A percentile compares a stretch with the other conserved stretches of the same genome.
These are phyloP conservation scores for Hyphopichia buzzinii DNA, from an alignment of 1,139 yeast species.

Conservation along the genomic window DNA sequence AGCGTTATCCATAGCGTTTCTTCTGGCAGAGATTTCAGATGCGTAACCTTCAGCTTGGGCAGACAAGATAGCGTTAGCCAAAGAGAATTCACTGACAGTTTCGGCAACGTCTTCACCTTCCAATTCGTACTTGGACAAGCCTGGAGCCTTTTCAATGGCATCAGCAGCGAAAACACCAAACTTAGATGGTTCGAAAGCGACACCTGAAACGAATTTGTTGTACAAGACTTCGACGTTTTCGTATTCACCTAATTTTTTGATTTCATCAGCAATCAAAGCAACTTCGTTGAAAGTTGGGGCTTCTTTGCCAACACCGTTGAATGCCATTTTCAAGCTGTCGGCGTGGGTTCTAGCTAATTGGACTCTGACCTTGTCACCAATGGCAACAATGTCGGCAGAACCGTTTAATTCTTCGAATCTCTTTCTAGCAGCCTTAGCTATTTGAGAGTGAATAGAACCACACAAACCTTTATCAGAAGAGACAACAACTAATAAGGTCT, in stretches of 20 bases:
- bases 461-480: conserved; percentile 98
- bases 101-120: conserved; percentile 69
- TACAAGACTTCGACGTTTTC: conserved; percentile 77
- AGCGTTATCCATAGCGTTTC: conserved; percentile 99
- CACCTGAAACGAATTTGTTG: conserved; percentile 86
- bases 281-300: conserved; percentile 94
- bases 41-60: conserved; percentile 99
- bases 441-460: conserved; percentile 96
- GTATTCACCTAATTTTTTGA: conserved; percentile 65
- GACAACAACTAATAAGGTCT: conserved; percentile 76
- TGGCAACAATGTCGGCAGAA: conserved; percentile 75
- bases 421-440: conserved; percentile 82
- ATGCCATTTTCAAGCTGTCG: conserved; percentile 65
- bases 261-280: conserved; percentile 83
- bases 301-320: conserved; percentile 93
- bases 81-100: conserved; percentile 78
- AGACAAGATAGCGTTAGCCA: conserved; percentile 85
- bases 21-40: conserved; percentile 96
- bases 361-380: conserved; percentile 92
- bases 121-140: conserved; percentile 77
- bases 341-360: conserved; percentile 85
- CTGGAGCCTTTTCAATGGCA: conserved; percentile 83
- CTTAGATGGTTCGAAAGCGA: conserved; percentile 82
- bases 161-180: conserved; percentile 67
- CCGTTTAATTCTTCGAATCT: conserved; percentile 60